phyloP scores from a whole-genome alignment of 345 rosid species.

The Passiflora organensis region DNA sequence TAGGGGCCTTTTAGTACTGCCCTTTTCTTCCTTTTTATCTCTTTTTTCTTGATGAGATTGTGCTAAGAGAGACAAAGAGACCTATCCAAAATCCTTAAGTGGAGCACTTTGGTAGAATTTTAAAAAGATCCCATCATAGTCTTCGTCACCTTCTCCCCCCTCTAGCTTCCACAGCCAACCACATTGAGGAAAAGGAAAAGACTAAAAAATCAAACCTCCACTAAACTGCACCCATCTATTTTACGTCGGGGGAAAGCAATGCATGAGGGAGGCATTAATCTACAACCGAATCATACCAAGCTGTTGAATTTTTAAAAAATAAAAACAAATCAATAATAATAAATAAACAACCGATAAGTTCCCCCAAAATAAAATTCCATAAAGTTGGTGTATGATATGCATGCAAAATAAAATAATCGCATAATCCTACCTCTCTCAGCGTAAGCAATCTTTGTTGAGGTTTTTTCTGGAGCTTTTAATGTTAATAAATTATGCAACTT shows the following conservation, averaged over 20 bases:
- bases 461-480: not conserved
- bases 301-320: slow-evolving; percentile 31
- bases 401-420: slow-evolving; percentile 24
- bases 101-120: slow-evolving; percentile 45
- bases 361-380: slow-evolving; percentile 13
- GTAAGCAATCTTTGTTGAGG: not conserved
- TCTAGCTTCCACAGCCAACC: slow-evolving; percentile 28
- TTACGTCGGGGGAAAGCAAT: slow-evolving; percentile 88
- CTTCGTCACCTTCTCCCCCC: slow-evolving; percentile 22
- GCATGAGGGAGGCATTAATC: slow-evolving; percentile 68
- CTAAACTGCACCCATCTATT: slow-evolving; percentile 15
- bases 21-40: not conserved
- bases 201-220: slow-evolving; percentile 1
- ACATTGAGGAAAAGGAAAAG: not conserved
- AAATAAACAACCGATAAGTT: slow-evolving; percentile 29
- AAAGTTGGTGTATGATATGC: slow-evolving; percentile 29
- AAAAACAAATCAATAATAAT: too few species aligned
- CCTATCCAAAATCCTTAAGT: slow-evolving; percentile 25
- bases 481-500: not conserved
- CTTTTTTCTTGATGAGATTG: slow-evolving; percentile 10
- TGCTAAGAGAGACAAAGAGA: slow-evolving; percentile 17
- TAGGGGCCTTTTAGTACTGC: too few species aligned
- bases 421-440: not conserved
- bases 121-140: slow-evolving; percentile 29
- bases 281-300: slow-evolving; percentile 60